Base-by-base conservation (phyloP, 106 monocot genomes). In the Dendrobium nobile region DNA sequence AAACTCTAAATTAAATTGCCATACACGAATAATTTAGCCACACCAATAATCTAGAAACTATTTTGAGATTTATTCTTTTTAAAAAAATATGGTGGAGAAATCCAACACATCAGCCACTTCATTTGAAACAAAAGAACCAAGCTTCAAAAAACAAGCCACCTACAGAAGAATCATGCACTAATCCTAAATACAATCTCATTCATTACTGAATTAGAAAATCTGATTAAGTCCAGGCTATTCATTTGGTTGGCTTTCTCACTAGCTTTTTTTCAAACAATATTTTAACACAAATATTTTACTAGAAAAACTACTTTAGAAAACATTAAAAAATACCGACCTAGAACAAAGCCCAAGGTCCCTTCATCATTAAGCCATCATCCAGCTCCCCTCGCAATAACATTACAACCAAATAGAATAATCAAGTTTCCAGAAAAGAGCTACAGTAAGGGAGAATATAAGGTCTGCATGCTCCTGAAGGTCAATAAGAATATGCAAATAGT, bases 361-460 rank as follows among this genome's bases (percentile, higher is more conserved):
- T 82, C 77, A 74, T 76, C 82, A 7, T n/a, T 22, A 20, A 20
- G 48, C 67, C 7, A 77, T 31, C 77, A 82, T 47, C 82, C 65
- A 40, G 75, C 75, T 77, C 82, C 18, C 82, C 77, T 47, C 77
- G 80, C 42, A 82, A 77, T 28, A 22, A 47, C 4, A 19, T 17
- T 16, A 56, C 15, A 15, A 56, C 15, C n/a, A n/a, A 56, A 16
- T 56, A 56, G 1, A 16, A 19, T n/a, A n/a, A n/a, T n/a, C n/a
- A n/a, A n/a, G n/a, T n/a, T n/a, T n/a, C n/a, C n/a, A n/a, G n/a
- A n/a, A n/a, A n/a, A n/a, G n/a, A n/a, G n/a, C n/a, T n/a, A 4
- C 56, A 56, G 11, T 56, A 17, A 56, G 4, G 17, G 17, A 0
- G 4, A 56, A 56, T 56, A 56, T 56, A n/a, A n/a, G 4, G 17